These are phyloP conservation scores for Claviceps lovelessii DNA, from an alignment of 2,329 filamentous ascomycete genomes.

Conservation along the genomic window DNA sequence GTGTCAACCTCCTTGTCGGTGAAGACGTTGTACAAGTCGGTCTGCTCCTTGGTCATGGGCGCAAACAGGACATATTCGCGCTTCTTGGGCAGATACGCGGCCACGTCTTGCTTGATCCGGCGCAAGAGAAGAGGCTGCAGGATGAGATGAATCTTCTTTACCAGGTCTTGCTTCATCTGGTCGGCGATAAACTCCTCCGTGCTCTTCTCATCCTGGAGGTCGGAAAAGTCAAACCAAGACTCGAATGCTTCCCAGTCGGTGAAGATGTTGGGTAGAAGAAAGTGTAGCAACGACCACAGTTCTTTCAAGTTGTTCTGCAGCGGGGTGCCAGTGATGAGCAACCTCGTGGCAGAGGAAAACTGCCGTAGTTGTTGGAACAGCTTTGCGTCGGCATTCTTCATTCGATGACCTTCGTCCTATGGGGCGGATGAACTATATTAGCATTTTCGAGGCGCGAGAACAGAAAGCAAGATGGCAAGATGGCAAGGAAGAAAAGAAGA, in stretches of 20 bases:
- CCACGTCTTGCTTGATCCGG: conserved; percentile 85
- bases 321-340: conserved; percentile 89
- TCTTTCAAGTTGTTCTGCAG: conserved; percentile 92
- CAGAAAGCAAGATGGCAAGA: no score
- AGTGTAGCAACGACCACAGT: conserved; percentile 88
- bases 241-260: conserved; percentile 88
- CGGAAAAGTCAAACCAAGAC: conserved; percentile 93
- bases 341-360: conserved; percentile 77
- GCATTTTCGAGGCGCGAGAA: neutral
- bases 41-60: conserved; percentile 79
- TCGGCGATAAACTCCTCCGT: conserved; percentile 70
- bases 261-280: conserved; percentile 83
- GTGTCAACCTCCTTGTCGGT: conserved; percentile 44
- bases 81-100: conserved; percentile 83
- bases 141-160: conserved; percentile 76
- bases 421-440: neutral
- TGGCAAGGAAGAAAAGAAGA: neutral
- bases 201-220: conserved; percentile 67
- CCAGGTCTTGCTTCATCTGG: conserved; percentile 39
- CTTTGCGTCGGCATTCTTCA: conserved; percentile 93
- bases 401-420: conserved; percentile 83
- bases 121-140: conserved; percentile 81
- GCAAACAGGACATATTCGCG: conserved; percentile 92
- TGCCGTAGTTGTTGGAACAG: conserved; percentile 78
- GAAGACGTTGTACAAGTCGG: conserved; percentile 66